phyloP scores from a whole-genome alignment of 306 rosid genomes.

The Mimosa bimucronata region DNA sequence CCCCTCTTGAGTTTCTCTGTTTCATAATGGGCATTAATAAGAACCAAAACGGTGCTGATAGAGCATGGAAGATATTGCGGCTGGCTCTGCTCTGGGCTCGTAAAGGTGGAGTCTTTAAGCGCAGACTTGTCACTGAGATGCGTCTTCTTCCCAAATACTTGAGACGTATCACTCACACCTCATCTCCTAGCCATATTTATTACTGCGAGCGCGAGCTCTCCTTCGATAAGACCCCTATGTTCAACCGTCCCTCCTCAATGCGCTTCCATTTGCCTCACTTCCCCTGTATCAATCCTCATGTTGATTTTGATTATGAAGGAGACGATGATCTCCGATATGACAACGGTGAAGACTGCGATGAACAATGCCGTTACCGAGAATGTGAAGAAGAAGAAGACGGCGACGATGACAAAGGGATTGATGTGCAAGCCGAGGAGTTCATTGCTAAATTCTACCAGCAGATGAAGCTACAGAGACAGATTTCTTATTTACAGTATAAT shows the following conservation, averaged over 20 bases:
- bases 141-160: constrained; percentile 64
- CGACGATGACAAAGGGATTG: constrained; percentile 51
- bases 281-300: constrained; percentile 70
- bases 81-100: constrained; percentile 79
- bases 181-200: constrained; percentile 34
- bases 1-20: neutral
- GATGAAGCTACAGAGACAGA: constrained; percentile 53
- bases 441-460: constrained; percentile 68
- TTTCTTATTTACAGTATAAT: constrained; percentile 45
- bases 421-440: constrained; percentile 79
- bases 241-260: constrained; percentile 62
- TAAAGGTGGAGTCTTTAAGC: constrained; percentile 73
- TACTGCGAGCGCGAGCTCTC: constrained; percentile 81
- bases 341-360: constrained; percentile 1
- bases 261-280: constrained; percentile 66
- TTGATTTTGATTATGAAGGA: constrained; percentile 60
- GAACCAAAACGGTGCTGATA: constrained; percentile 40
- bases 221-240: constrained; percentile 74
- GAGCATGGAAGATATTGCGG: constrained; percentile 74
- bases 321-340: constrained; percentile 23
- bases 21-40: constrained; percentile 38
- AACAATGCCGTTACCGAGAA: constrained; percentile 25
- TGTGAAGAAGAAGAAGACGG: neutral
- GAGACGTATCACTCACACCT: constrained; percentile 47
- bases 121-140: constrained; percentile 59